A percentile compares a stretch with the other conserved stretches of the same genome.
Evolutionary conservation across 768 basidiomycete genomes (phyloP).

Genomic region (Leucocoprinus birnbaumii): DNA sequence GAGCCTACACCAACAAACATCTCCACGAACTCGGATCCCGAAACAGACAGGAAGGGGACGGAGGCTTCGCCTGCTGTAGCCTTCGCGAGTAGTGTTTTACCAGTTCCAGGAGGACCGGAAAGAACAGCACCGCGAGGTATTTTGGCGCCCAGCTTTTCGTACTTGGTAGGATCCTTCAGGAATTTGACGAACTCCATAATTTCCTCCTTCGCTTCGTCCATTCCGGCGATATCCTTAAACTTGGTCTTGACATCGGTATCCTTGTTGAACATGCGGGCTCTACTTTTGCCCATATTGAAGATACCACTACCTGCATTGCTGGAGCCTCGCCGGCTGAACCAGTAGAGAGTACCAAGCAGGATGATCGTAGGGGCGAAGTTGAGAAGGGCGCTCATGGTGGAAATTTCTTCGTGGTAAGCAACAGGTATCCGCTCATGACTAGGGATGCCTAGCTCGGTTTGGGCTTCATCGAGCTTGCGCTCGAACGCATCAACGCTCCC

Average conservation of each 20-base stretch:
- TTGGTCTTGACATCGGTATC: slow-evolving; percentile 91
- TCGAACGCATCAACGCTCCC: slow-evolving; percentile 97
- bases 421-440: slow-evolving; percentile 93
- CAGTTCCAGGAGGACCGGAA: slow-evolving; percentile 95
- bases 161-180: slow-evolving; percentile 91
- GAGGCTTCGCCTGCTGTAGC: slow-evolving; percentile 98
- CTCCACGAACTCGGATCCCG: slow-evolving; percentile 98
- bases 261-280: slow-evolving; percentile 94
- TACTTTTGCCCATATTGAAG: slow-evolving; percentile 95
- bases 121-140: slow-evolving; percentile 95
- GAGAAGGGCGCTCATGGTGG: slow-evolving; percentile 74
- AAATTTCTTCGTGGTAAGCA: slow-evolving; percentile 94
- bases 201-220: slow-evolving; percentile 99
- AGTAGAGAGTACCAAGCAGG: slow-evolving; percentile 86
- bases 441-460: slow-evolving; percentile 89
- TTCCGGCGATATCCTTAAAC: slow-evolving; percentile 97
- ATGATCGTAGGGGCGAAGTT: slow-evolving; percentile 95
- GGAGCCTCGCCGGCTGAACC: slow-evolving; percentile 73
- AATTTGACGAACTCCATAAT: slow-evolving; percentile 99
- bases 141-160: slow-evolving; percentile 96
- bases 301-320: slow-evolving; percentile 81
- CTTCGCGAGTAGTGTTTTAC: slow-evolving; percentile 97
- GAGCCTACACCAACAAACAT: slow-evolving; percentile 99
- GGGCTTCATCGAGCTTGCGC: slow-evolving; percentile 90
- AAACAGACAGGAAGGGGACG: slow-evolving; percentile 97